A percentile compares a stretch with the other conserved stretches of the same genome.
These are phyloP conservation scores for Candida odintsovae DNA, from an alignment of 805 yeast species.

Conservation along the genomic window DNA sequence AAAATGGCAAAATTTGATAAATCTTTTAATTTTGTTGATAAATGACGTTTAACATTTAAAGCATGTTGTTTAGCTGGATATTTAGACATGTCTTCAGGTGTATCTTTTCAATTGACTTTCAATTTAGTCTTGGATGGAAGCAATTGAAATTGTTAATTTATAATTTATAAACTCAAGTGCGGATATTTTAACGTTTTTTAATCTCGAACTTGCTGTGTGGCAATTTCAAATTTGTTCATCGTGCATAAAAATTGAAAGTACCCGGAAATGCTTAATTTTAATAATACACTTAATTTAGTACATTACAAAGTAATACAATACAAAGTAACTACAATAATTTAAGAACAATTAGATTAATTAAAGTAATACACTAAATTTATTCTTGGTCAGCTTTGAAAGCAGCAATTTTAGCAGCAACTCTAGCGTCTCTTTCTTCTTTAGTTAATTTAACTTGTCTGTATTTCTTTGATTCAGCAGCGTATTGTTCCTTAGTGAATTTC, in stretches of 20 bases:
- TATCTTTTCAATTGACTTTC: no score
- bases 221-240: no score
- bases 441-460: constrained; percentile 85
- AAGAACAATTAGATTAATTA: neutral
- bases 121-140: no score
- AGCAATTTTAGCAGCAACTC: constrained; percentile 90
- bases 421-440: constrained; percentile 84
- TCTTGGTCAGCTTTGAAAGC: constrained; percentile 53
- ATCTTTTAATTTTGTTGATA: constrained; percentile 20
- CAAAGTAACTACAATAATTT: no score
- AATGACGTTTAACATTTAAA: constrained; percentile 39
- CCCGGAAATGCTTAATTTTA: no score
- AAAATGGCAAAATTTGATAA: constrained; percentile 38
- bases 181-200: no score
- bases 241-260: no score
- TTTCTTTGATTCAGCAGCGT: constrained; percentile 95
- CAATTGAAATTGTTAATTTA: no score
- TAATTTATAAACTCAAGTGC: no score
- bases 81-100: constrained; percentile 31
- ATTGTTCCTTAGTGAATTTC: constrained; percentile 96
- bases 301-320: no score
- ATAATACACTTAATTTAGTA: no score
- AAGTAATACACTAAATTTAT: neutral
- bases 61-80: constrained; percentile 88
- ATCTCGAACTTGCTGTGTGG: no score